A percentile compares a stretch with the other conserved stretches of the same genome.
Conservation (phyloP, 2,329 filamentous ascomycete genomes). For the Drechmeria coniospora region DNA sequence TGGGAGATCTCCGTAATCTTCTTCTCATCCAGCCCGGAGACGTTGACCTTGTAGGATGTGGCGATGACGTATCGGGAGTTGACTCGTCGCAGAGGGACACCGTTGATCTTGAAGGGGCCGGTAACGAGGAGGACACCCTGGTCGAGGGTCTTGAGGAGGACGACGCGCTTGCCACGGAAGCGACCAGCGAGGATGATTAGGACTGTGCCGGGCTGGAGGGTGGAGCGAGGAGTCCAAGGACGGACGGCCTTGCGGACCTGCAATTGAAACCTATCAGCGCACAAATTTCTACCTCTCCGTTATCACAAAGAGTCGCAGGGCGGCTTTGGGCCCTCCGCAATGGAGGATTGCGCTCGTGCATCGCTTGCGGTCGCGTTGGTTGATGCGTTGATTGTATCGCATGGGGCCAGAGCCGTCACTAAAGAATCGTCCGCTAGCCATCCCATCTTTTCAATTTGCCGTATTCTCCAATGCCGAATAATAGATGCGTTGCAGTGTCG, state of each 20-base stretch:
- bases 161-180: conserved; percentile 99
- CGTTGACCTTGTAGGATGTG: conserved; percentile 71
- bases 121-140: conserved; percentile 98
- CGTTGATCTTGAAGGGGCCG: conserved; percentile 99
- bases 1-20: conserved; percentile 70
- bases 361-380: no score
- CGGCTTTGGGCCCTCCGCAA: no score
- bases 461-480: not conserved
- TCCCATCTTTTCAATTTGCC: not conserved
- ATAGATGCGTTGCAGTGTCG: not conserved
- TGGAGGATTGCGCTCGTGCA: no score
- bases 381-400: no score
- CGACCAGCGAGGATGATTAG: conserved; percentile 98
- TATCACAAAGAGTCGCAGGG: no score
- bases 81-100: conserved; percentile 88
- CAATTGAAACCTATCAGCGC: conserved; percentile 17
- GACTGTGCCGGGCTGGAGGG: conserved; percentile 86
- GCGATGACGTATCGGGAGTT: conserved; percentile 90
- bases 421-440: not conserved
- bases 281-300: no score
- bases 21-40: conserved; percentile 72
- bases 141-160: conserved; percentile 94
- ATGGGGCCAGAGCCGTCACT: no score
- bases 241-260: conserved; percentile 92
- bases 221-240: conserved; percentile 71